Percentiles rank a stretch among this genome's conserved stretches.
Conservation (phyloP, 2,329 filamentous ascomycete species). For the Clonostachys rhizophaga region DNA sequence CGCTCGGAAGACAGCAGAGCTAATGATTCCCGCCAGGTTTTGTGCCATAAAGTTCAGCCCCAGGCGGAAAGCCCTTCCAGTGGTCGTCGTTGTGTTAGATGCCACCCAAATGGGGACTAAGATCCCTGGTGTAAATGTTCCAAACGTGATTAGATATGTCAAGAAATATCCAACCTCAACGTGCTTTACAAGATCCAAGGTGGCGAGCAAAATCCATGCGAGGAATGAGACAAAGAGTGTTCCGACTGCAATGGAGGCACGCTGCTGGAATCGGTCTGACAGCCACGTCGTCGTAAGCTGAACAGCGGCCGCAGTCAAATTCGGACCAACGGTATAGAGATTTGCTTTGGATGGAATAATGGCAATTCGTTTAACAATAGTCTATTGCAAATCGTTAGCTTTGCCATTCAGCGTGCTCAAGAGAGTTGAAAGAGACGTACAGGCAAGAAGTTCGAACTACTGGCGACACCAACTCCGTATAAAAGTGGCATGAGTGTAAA, state of each 20-base stretch:
- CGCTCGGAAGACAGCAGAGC: slow-evolving; percentile 1
- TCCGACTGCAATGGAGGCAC: slow-evolving; percentile 9
- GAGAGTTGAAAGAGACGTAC: slow-evolving; percentile 2
- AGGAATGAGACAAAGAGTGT: slow-evolving; percentile 6
- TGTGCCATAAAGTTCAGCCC: slow-evolving; percentile 4
- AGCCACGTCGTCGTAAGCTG: slow-evolving; percentile 8
- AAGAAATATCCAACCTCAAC: slow-evolving; percentile 12
- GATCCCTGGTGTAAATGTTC: slow-evolving; percentile 9
- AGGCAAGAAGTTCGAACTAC: slow-evolving; percentile 14
- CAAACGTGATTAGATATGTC: slow-evolving; percentile 13
- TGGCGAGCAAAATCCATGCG: slow-evolving; percentile 11
- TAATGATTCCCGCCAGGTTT: slow-evolving; percentile 5
- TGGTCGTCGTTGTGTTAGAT: slow-evolving; percentile 5
- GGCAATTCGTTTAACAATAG: slow-evolving; percentile 26
- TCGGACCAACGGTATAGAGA: slow-evolving; percentile 16
- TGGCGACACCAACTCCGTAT: slow-evolving; percentile 15
- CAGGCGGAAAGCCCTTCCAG: slow-evolving; percentile 2
- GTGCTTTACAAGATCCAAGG: slow-evolving; percentile 9
- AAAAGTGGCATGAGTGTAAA: slow-evolving; percentile 13
- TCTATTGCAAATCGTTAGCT: slow-evolving; percentile 3
- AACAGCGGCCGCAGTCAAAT: slow-evolving; percentile 9
- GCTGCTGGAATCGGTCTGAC: slow-evolving; percentile 9
- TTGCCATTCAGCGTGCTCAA: too few species aligned
- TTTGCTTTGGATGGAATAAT: slow-evolving; percentile 16
- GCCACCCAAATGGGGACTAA: slow-evolving; percentile 4